A percentile compares a stretch with the other conserved stretches of the same genome.
Evolutionary conservation across 345 rosid species (phyloP).

Genomic region (Populus deltoides): DNA sequence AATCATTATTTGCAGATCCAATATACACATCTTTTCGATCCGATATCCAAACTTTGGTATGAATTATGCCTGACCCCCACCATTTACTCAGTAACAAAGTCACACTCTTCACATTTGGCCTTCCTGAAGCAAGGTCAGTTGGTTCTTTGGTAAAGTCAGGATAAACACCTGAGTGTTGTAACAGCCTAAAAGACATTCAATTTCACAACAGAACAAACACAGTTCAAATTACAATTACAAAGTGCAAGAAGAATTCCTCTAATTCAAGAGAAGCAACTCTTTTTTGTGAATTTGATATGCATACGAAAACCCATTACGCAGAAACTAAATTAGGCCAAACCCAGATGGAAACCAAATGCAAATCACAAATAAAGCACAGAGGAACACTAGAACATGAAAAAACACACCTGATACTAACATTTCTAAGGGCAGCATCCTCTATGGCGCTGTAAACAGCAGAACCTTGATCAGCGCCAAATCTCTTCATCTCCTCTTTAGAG

Average conservation of each 20-base stretch:
- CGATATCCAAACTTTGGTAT: slow-evolving; percentile 88
- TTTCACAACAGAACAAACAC: background rate
- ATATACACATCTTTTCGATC: slow-evolving; percentile 69
- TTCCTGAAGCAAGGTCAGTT: slow-evolving; percentile 60
- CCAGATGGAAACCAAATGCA: too few relatives aligned
- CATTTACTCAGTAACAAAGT: slow-evolving; percentile 61
- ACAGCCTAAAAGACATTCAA: slow-evolving; percentile 41
- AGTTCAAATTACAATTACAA: background rate
- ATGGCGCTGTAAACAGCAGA: slow-evolving; percentile 55
- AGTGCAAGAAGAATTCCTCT: too few relatives aligned
- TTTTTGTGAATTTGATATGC: too few relatives aligned
- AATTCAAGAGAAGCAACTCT: background rate
- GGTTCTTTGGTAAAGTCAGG: slow-evolving; percentile 73
- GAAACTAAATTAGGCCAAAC: too few relatives aligned
- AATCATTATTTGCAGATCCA: slow-evolving; percentile 88
- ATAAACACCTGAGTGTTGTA: slow-evolving; percentile 74
- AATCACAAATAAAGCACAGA: too few relatives aligned
- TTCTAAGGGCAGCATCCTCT: slow-evolving; percentile 62
- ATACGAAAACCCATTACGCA: too few relatives aligned
- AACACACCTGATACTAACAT: slow-evolving; percentile 57
- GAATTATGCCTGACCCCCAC: slow-evolving; percentile 90
- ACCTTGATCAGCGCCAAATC: slow-evolving; percentile 60
- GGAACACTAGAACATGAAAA: background rate
- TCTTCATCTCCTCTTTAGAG: slow-evolving; percentile 45
- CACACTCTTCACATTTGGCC: slow-evolving; percentile 61